Base-by-base conservation (phyloP, 192 early-diverging fungal genomes). In the Entophlyctis luteolus region DNA sequence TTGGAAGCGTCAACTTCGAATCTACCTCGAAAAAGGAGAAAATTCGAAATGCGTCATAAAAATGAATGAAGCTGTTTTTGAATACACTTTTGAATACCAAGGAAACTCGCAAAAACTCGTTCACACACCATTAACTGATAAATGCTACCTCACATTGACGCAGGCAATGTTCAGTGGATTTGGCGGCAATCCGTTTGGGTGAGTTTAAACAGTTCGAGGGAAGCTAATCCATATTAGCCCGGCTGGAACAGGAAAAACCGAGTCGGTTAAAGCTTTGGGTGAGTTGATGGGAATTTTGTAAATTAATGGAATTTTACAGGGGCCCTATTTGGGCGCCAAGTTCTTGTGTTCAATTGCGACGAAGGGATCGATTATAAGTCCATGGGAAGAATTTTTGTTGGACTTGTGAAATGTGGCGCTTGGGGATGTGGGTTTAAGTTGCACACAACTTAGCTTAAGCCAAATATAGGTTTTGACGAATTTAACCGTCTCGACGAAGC, bases 331-430 rank as follows among this genome's bases (percentile, higher is more conserved):
- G 84, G 84, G 52, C 48, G 84, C 39, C 84, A 85, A 68, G 81
- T 83, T 1, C 73, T 85, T 1, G 84, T 85, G 12, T 85, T 85
- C 68, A 85, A 85, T 66, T 85, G 84, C 62, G 84, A 85, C 49
- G 84, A 85, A 70, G 84, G 84, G 2, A 84, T 85, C 45, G 84
- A 85, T 60, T 85, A 85, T 67, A 84, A 85, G 55, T 82, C 79
- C 55, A 85, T 85, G 79, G 84, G 82, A 2, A 23, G 84, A 33
- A 85, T 85, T n/a, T 85, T 85, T 68, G 79, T 84, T 59, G 84
- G 84, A 29, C 46, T 85, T 0, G 78, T 85, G 6, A 85, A 85
- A 55, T 84, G 84, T 60, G 84, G 84, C 38, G 84, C 82, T 2
- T 85, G 84, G 84, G 84, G 84, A 16, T 85, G 84, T 65, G 35